Evolutionary conservation across 805 yeast genomes (phyloP), one percentile per base, ranked within the genome.

Genomic region (Pichia deserticola): DNA sequence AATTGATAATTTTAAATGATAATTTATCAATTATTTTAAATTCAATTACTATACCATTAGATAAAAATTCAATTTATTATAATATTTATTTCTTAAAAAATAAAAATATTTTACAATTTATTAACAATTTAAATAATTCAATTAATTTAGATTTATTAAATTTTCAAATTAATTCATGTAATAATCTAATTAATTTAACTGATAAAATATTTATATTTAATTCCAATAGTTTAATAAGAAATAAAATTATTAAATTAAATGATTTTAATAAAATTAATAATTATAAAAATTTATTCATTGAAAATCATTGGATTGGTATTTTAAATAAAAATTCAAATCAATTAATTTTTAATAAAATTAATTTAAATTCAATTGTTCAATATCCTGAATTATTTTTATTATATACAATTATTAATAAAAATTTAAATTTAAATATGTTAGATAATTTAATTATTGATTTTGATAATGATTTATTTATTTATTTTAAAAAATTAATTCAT

Each of bases 41-140:
- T 15, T 25, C 45, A 20, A 13, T 43, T 4, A 25, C 36, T 8
- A 35, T 43, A 33, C 7, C 29, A n/a, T 25, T 13, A 5, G 12
- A 13, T 15, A 7, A 32, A 34, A 15, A 13, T 25, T 32, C 29
- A 12, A 40, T 4, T 25, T 7, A 9, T 15, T 15, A 34, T 2
- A 34, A 5, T 20, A 51, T 36, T 9, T 54, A 40, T 36, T 52
- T 45, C 36, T 38, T 50, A 28, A 60, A 56, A 29, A 25, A 41
- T 15, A 13, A 42, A 27, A 43, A 50, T 20, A 30, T 36, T 10
- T 44, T 59, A 27, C 55, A 52, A 20, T 44, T 56, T 11, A 41
- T 36, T 27, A 32, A 47, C n/a, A 13, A 20, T 3, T 28, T 10
- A 3, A 32, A 30, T 27, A 45, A n/a, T 5, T n/a, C 33, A 5